These are phyloP conservation scores for Corrigiola litoralis DNA, from an alignment of 179 eudicot genomes.

Conservation along the genomic window DNA sequence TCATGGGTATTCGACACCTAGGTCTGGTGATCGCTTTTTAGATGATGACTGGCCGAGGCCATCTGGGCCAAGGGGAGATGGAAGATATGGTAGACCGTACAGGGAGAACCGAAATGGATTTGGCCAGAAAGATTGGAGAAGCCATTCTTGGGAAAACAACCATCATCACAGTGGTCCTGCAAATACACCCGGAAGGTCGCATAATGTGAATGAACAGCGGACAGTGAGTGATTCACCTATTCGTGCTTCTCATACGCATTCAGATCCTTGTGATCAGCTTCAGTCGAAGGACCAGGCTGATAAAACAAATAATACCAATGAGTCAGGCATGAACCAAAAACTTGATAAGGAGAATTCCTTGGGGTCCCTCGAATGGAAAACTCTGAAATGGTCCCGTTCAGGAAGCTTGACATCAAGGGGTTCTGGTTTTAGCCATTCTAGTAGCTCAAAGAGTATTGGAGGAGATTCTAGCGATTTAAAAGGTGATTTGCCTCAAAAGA, in stretches of 20 bases:
- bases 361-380: constrained; percentile 71
- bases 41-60: constrained; percentile 52
- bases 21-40: constrained; percentile 46
- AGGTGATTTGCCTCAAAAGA: constrained; percentile 39
- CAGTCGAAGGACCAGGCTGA: constrained; percentile 49
- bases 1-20: constrained; percentile 49
- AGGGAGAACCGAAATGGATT: constrained; percentile 48
- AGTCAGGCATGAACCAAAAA: constrained; percentile 32
- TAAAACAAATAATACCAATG: constrained; percentile 38
- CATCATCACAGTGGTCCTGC: constrained; percentile 34
- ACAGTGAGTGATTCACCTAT: constrained; percentile 35
- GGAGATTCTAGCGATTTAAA: constrained; percentile 45
- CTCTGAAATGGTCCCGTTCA: constrained; percentile 78
- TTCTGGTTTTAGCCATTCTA: constrained; percentile 65
- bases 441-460: constrained; percentile 62
- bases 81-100: constrained; percentile 47
- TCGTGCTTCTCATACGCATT: constrained; percentile 44
- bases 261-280: constrained; percentile 42
- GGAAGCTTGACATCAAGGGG: constrained; percentile 74
- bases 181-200: constrained; percentile 41
- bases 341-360: constrained; percentile 47
- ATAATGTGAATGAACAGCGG: constrained; percentile 34
- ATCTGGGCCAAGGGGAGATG: constrained; percentile 51
- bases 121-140: constrained; percentile 58
- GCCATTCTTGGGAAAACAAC: constrained; percentile 38